These are phyloP conservation scores for Zopfia rhizophila DNA, from an alignment of 2,329 filamentous ascomycete genomes.

Conservation along the genomic window DNA sequence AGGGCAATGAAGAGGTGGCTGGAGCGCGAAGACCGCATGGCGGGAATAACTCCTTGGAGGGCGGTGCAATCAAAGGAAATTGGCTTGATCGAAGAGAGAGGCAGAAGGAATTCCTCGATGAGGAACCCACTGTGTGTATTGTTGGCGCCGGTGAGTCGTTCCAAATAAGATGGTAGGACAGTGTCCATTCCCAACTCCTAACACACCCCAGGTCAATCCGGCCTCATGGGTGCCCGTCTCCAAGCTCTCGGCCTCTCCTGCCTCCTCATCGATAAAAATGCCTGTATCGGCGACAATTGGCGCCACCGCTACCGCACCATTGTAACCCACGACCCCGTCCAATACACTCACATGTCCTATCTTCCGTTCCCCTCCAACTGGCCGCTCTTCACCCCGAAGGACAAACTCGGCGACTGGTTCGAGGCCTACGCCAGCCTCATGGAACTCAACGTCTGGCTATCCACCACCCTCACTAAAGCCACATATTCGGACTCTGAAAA, in stretches of 20 bases:
- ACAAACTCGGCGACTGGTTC: slow-evolving; percentile 76
- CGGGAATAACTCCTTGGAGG: slow-evolving; percentile 71
- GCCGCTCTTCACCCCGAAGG: slow-evolving; percentile 77
- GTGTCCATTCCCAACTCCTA: too few species aligned
- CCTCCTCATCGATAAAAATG: slow-evolving; percentile 58
- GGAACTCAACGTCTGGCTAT: slow-evolving; percentile 75
- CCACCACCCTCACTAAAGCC: slow-evolving; percentile 60
- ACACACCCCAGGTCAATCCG: slow-evolving; percentile 51
- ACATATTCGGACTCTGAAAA: slow-evolving; percentile 62
- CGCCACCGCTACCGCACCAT: slow-evolving; percentile 62
- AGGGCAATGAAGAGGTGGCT: slow-evolving; percentile 63
- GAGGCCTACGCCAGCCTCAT: slow-evolving; percentile 71
- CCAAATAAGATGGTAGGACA: too few species aligned
- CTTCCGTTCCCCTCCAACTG: slow-evolving; percentile 71
- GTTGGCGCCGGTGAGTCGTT: slow-evolving; percentile 58
- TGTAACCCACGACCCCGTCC: slow-evolving; percentile 75
- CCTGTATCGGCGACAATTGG: slow-evolving; percentile 62
- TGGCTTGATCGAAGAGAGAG: slow-evolving; percentile 56
- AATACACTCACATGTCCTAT: slow-evolving; percentile 65
- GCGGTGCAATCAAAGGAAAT: slow-evolving; percentile 59
- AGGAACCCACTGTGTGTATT: slow-evolving; percentile 69
- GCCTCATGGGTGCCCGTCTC: slow-evolving; percentile 51
- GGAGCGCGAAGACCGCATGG: slow-evolving; percentile 64
- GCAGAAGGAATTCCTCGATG: slow-evolving; percentile 38
- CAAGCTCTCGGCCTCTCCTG: slow-evolving; percentile 52